phyloP scores from a whole-genome alignment of 2,329 filamentous ascomycete genomes.

The Fusarium illudens region DNA sequence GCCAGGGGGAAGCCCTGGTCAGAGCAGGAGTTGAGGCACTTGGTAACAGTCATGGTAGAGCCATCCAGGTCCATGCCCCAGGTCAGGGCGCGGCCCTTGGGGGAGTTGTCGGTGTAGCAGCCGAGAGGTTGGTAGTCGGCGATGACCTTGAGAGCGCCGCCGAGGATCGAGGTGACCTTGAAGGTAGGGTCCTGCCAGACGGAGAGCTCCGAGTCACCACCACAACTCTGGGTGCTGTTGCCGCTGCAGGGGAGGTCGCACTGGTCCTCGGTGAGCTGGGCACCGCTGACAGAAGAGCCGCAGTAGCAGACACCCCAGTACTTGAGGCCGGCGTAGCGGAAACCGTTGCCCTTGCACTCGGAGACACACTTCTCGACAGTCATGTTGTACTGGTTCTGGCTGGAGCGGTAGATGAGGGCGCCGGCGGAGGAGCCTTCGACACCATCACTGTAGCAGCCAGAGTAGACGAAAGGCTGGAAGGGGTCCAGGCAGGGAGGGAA shows the following conservation, averaged over 20 bases:
- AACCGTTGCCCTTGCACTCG: constrained; percentile 62
- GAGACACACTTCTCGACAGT: constrained; percentile 58
- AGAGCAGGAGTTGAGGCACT: constrained; percentile 55
- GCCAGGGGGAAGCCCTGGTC: constrained; percentile 57
- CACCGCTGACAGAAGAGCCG: constrained; percentile 60
- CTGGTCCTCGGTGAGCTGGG: constrained; percentile 59
- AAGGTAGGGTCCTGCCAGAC: constrained; percentile 60
- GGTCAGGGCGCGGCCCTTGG: constrained; percentile 54
- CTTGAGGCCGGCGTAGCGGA: constrained; percentile 60
- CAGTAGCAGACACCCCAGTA: constrained; percentile 64
- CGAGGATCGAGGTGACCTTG: constrained; percentile 54
- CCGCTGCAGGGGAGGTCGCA: constrained; percentile 66
- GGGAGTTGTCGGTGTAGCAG: constrained; percentile 63
- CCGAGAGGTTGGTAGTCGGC: constrained; percentile 67
- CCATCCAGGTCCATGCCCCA: constrained; percentile 52
- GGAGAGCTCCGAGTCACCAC: constrained; percentile 57
- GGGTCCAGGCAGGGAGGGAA: constrained; percentile 55
- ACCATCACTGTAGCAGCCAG: constrained; percentile 58
- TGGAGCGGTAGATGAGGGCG: constrained; percentile 55
- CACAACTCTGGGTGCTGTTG: constrained; percentile 56
- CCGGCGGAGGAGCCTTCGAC: constrained; percentile 42
- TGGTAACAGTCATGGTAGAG: constrained; percentile 51
- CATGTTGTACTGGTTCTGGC: constrained; percentile 50
- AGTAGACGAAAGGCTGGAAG: constrained; percentile 58
- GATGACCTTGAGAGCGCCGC: constrained; percentile 45